These are phyloP conservation scores for Silybum marianum DNA, from an alignment of 129 eudicot species.

Conservation along the genomic window DNA sequence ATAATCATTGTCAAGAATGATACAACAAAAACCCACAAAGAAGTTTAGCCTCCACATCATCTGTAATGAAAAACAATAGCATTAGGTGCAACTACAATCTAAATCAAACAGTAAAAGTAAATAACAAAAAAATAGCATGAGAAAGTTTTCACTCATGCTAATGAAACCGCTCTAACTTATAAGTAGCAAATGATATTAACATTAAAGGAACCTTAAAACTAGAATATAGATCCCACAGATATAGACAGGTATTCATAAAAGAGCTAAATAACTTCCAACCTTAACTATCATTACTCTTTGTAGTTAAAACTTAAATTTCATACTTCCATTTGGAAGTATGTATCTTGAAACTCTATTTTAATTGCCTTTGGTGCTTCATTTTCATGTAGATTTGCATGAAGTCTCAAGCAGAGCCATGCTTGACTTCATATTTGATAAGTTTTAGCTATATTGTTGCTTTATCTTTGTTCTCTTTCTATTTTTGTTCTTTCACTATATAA, in stretches of 20 bases:
- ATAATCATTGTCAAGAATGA: constrained; percentile 84
- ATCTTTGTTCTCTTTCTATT: neutral
- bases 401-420: constrained; percentile 11
- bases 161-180: constrained; percentile 5
- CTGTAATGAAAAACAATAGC: constrained; percentile 50
- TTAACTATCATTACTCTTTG: neutral
- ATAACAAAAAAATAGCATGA: neutral
- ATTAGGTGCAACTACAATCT: constrained; percentile 13
- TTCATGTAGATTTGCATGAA: neutral
- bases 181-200: neutral
- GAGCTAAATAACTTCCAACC: neutral
- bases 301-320: neutral
- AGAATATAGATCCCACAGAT: neutral
- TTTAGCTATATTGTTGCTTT: neutral
- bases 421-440: neutral
- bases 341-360: neutral
- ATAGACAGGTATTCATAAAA: neutral
- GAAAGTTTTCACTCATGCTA: neutral
- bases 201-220: neutral
- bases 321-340: neutral
- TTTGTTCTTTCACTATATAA: neutral
- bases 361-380: neutral
- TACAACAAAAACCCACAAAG: constrained; percentile 79
- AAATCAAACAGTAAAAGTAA: neutral
- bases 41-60: constrained; percentile 98